Conservation (phyloP, 441 rosid genomes). For the Oxalis stricta region DNA sequence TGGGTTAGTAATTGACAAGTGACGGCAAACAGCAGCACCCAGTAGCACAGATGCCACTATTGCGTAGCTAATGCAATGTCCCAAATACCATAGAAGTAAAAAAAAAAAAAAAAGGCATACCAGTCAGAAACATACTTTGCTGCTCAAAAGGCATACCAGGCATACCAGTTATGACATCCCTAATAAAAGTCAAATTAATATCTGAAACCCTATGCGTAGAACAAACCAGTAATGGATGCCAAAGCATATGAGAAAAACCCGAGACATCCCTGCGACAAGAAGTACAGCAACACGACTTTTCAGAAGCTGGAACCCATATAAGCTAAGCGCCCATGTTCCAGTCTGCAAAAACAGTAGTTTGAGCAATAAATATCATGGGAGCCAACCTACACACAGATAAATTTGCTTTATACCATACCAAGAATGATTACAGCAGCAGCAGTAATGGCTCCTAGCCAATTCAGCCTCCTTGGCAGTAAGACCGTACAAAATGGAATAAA, state of each 20-base stretch:
- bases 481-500: slow-evolving; percentile 88
- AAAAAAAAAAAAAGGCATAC: too few relatives aligned
- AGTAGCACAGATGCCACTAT: slow-evolving; percentile 92
- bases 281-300: slow-evolving; percentile 82
- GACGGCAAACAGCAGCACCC: slow-evolving; percentile 97
- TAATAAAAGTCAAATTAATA: not conserved
- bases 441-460: slow-evolving; percentile 96
- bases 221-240: slow-evolving; percentile 99
- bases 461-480: slow-evolving; percentile 90
- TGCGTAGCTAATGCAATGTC: slow-evolving; percentile 95
- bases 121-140: too few relatives aligned
- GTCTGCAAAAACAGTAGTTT: slow-evolving; percentile 32
- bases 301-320: slow-evolving; percentile 95
- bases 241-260: slow-evolving; percentile 95
- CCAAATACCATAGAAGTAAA: slow-evolving; percentile 79
- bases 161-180: slow-evolving; percentile 8
- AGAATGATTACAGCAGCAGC: slow-evolving; percentile 94
- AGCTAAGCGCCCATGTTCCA: slow-evolving; percentile 99
- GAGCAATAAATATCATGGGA: slow-evolving; percentile 1
- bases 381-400: not conserved
- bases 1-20: slow-evolving; percentile 80
- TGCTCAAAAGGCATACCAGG: too few relatives aligned
- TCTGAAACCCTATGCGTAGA: slow-evolving; percentile 8
- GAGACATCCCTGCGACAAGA: slow-evolving; percentile 84
- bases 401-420: slow-evolving; percentile 36